A percentile compares a stretch with the other conserved stretches of the same genome.
phyloP scores from a whole-genome alignment of 2,329 filamentous ascomycete genomes.

The Aspergillus pseudoviridinutans region DNA sequence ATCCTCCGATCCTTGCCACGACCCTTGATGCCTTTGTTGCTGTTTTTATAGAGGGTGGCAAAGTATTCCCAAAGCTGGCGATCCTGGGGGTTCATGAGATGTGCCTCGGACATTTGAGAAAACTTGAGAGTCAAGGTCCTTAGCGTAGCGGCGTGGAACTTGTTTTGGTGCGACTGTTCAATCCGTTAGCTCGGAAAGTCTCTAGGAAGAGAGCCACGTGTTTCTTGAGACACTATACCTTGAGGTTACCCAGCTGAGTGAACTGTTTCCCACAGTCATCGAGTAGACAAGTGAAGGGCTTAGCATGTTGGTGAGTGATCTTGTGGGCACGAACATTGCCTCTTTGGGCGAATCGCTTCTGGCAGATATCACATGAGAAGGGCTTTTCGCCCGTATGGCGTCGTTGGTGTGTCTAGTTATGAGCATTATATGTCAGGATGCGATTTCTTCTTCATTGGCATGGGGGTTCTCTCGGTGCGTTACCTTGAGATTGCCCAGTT shows the following conservation, averaged over 20 bases:
- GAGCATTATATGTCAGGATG: background rate
- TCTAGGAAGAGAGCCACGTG: background rate
- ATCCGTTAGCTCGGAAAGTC: conserved; percentile 3
- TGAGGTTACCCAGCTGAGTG: conserved; percentile 86
- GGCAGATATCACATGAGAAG: conserved; percentile 73
- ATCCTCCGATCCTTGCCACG: conserved; percentile 72
- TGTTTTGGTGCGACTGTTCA: conserved; percentile 79
- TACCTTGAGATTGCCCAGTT: conserved; percentile 86
- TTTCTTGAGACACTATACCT: conserved; percentile 50
- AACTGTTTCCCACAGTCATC: conserved; percentile 85
- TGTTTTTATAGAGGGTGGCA: conserved; percentile 86
- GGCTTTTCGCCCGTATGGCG: conserved; percentile 85
- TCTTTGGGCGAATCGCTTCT: conserved; percentile 77
- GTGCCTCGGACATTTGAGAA: conserved; percentile 57
- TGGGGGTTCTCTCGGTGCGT: background rate
- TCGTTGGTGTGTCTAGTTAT: conserved; percentile 70
- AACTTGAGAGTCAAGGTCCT: conserved; percentile 68
- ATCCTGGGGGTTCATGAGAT: conserved; percentile 64
- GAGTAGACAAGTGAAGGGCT: conserved; percentile 75
- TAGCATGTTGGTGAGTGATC: conserved; percentile 71
- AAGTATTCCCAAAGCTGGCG: conserved; percentile 82
- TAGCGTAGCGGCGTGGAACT: conserved; percentile 77
- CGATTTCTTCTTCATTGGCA: background rate
- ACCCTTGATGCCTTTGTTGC: conserved; percentile 97
- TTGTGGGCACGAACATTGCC: conserved; percentile 82